Evolutionary conservation across 1,139 yeast genomes (phyloP).

Genomic region (Hemisphaericaspora lyxosophila): DNA sequence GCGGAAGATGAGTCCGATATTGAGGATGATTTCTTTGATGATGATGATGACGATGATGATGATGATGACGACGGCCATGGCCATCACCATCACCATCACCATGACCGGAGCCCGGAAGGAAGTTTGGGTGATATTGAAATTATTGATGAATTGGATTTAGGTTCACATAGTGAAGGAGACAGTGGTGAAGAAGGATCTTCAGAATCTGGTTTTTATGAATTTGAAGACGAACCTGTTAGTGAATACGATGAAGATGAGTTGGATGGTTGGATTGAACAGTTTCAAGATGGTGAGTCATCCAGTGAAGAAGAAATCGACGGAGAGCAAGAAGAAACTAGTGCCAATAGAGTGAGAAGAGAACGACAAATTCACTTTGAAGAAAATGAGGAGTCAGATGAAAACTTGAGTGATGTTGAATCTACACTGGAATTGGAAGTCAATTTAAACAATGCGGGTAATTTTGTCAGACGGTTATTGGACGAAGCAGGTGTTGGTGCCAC

Average conservation of each 20-base stretch:
- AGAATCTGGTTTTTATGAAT: conserved; percentile 33
- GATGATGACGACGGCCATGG: no score
- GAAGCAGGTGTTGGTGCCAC: conserved; percentile 14
- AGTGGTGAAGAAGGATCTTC: conserved; percentile 18
- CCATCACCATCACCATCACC: no score
- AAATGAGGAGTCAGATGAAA: conserved; percentile 21
- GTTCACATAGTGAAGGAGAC: conserved; percentile 27
- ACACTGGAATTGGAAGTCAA: conserved; percentile 21
- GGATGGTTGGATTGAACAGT: conserved; percentile 48
- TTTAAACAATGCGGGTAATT: conserved; percentile 11
- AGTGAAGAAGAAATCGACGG: conserved; percentile 14
- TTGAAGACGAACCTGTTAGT: conserved; percentile 31
- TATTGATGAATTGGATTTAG: conserved; percentile 42
- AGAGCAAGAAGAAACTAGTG: conserved; percentile 9
- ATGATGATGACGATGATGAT: conserved; percentile 22
- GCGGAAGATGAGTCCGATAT: conserved; percentile 18
- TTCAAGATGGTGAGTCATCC: conserved; percentile 27
- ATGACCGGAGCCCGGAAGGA: no score
- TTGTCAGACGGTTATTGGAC: conserved; percentile 12
- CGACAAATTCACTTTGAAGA: conserved; percentile 12
- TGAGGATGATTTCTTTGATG: conserved; percentile 20
- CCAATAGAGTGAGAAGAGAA: conserved; percentile 11
- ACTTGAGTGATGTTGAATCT: conserved; percentile 25
- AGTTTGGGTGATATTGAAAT: conserved; percentile 40
- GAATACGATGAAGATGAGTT: conserved; percentile 43